Conservation (phyloP, 139 green algal genomes). For the Chlorella sp. region DNA sequence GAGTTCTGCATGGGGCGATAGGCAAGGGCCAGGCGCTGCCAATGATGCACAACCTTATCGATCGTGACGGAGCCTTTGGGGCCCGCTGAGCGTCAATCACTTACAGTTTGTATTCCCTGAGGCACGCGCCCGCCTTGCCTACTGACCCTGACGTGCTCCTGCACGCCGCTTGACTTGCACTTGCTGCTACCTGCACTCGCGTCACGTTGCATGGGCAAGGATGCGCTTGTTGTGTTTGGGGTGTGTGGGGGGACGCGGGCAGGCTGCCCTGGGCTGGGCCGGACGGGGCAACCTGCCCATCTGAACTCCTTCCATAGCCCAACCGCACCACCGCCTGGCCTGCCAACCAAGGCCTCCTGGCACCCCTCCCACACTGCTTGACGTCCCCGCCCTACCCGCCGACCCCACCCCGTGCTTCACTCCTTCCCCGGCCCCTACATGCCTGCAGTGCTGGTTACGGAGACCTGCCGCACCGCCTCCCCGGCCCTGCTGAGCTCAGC, state of each 20-base stretch:
- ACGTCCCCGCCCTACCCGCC: background rate
- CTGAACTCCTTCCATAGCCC: too few species aligned
- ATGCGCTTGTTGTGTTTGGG: too few species aligned
- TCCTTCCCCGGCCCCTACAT: background rate
- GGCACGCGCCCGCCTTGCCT: constrained; percentile 22
- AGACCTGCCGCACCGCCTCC: constrained; percentile 43
- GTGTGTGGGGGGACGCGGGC: too few species aligned
- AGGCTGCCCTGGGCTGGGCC: too few species aligned
- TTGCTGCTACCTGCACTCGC: too few species aligned
- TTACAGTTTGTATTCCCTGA: constrained; percentile 92
- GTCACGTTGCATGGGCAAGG: too few species aligned
- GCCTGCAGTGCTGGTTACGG: constrained; percentile 58
- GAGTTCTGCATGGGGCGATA: too few species aligned
- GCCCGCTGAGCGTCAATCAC: constrained; percentile 32
- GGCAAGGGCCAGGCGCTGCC: background rate
- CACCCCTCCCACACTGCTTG: background rate
- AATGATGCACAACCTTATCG: constrained; percentile 42
- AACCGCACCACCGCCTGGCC: too few species aligned
- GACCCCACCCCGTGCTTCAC: background rate
- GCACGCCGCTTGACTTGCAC: too few species aligned
- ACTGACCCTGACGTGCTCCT: too few species aligned
- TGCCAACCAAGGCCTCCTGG: background rate
- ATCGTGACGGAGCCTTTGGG: background rate
- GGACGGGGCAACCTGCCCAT: too few species aligned
- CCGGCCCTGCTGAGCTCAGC: constrained; percentile 17